Evolutionary conservation across 768 basidiomycete species (phyloP).

Genomic region (Fomitopsis pulvina): DNA sequence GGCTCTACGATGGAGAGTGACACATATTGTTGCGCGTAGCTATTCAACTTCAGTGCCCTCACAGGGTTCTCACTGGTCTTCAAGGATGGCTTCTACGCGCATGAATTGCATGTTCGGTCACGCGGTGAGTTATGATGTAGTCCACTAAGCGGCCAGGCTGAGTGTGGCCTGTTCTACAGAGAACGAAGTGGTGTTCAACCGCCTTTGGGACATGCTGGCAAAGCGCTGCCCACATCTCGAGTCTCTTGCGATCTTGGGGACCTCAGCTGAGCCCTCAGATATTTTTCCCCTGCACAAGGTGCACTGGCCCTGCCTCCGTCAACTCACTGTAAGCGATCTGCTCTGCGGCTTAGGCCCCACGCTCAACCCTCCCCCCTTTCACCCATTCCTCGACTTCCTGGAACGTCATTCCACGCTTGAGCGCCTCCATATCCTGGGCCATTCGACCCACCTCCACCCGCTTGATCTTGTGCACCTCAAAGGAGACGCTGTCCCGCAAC

Average conservation of each 20-base stretch:
- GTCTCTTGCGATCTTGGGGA: conserved; percentile 51
- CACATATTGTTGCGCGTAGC: conserved; percentile 27
- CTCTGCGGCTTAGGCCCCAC: conserved; percentile 43
- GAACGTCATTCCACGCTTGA: conserved; percentile 52
- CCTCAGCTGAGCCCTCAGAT: conserved; percentile 45
- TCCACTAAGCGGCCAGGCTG: background rate
- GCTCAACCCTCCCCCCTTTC: conserved; percentile 31
- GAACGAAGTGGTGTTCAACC: conserved; percentile 45
- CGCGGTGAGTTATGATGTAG: conserved; percentile 42
- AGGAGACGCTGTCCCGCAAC: conserved; percentile 36
- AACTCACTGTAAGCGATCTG: conserved; percentile 59
- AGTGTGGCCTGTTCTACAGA: conserved; percentile 18
- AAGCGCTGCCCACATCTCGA: conserved; percentile 58
- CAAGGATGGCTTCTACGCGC: conserved; percentile 58
- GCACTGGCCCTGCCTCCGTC: conserved; percentile 60
- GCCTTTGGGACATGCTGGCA: conserved; percentile 69
- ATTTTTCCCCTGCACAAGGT: conserved; percentile 49
- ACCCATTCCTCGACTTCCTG: conserved; percentile 61
- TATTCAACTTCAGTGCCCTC: conserved; percentile 64
- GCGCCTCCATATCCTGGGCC: conserved; percentile 21
- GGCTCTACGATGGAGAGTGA: conserved; percentile 3
- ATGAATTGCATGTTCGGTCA: conserved; percentile 45
- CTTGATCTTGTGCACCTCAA: conserved; percentile 45
- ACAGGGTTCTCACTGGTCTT: conserved; percentile 55
- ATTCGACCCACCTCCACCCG: conserved; percentile 38